Percentiles rank a stretch among this genome's conserved stretches.
phyloP scores from a whole-genome alignment of 1,139 yeast genomes.

The Taiozyma onychis region DNA sequence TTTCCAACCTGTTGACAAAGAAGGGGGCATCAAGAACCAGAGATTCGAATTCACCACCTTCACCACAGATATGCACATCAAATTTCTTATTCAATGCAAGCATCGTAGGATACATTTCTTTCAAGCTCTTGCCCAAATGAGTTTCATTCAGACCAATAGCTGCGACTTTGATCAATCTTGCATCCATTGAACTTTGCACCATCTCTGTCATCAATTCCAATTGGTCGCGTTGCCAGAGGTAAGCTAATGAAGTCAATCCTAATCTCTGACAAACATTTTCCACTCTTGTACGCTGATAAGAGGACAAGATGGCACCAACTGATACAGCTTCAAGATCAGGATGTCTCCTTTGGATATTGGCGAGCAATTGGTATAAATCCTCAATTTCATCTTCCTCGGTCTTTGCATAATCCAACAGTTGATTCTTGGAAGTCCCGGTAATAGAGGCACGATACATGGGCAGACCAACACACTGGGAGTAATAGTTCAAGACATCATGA shows the following conservation, averaged over 20 bases:
- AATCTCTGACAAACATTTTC: slow-evolving; percentile 81
- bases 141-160: slow-evolving; percentile 69
- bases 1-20: slow-evolving; percentile 50
- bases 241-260: slow-evolving; percentile 65
- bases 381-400: slow-evolving; percentile 82
- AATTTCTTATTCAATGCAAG: slow-evolving; percentile 52
- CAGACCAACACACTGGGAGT: slow-evolving; percentile 65
- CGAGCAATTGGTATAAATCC: slow-evolving; percentile 55
- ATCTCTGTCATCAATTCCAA: slow-evolving; percentile 74
- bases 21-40: slow-evolving; percentile 87
- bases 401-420: slow-evolving; percentile 57
- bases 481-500: slow-evolving; percentile 64
- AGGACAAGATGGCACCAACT: slow-evolving; percentile 92
- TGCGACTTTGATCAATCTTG: slow-evolving; percentile 86
- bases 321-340: slow-evolving; percentile 84
- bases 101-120: slow-evolving; percentile 55
- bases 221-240: slow-evolving; percentile 88
- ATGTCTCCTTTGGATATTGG: slow-evolving; percentile 40
- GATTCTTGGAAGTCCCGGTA: slow-evolving; percentile 56
- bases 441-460: slow-evolving; percentile 78
- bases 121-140: slow-evolving; percentile 66
- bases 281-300: slow-evolving; percentile 88
- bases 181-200: slow-evolving; percentile 69
- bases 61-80: slow-evolving; percentile 94
- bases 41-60: slow-evolving; percentile 97